Base-by-base conservation (phyloP, 805 yeast genomes). In the Ogataea methylovora region DNA sequence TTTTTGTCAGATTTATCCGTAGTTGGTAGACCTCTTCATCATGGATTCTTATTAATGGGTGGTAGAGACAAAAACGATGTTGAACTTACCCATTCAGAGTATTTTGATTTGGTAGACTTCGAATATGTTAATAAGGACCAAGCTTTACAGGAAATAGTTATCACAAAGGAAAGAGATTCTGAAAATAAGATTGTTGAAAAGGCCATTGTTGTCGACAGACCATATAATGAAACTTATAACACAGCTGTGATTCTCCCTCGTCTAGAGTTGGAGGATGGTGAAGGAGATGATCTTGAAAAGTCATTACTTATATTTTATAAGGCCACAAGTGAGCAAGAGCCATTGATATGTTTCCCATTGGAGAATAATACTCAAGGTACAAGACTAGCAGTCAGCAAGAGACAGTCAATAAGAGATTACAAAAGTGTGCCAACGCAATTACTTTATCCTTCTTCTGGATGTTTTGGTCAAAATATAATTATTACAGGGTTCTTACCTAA, bases 391-490 rank as follows among this genome's bases (percentile, higher is more conserved):
- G 6, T 18, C 5, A 24, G 15, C 2, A 27, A 12, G 17, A n/a
- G 23, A 8, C 24, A 27, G 11, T 34, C 42, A 5, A 19, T 39
- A 23, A 35, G 36, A 24, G 43, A 44, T 17, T 30, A 36, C 17
- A 41, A 41, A 29, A 38, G 38, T 33, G 57, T 69, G 7, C 81
- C 81, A 1, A 61, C 52, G 37, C 64, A 67, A 24, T 55, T 80
- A 33, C 53, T 60, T 16, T 70, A 62, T 42, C 84, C 87, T 2
- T 65, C 74, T 0, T 76, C 81, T 16, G 84, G 76, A 1, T 49
- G 67, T 10, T 81, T 80, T 49, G 88, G 87, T 4, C 76, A 77
- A 38, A 79, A 77, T 42, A 49, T 81, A 14, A 68, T 82, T 4
- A 60, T 79, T 3, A 64, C 73, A 2, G 92, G 92, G 0, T 76